Evolutionary conservation across 2,329 filamentous ascomycete species (phyloP), one percentile per base, ranked within the genome.

Genomic region (Colletotrichum euphorbiae): DNA sequence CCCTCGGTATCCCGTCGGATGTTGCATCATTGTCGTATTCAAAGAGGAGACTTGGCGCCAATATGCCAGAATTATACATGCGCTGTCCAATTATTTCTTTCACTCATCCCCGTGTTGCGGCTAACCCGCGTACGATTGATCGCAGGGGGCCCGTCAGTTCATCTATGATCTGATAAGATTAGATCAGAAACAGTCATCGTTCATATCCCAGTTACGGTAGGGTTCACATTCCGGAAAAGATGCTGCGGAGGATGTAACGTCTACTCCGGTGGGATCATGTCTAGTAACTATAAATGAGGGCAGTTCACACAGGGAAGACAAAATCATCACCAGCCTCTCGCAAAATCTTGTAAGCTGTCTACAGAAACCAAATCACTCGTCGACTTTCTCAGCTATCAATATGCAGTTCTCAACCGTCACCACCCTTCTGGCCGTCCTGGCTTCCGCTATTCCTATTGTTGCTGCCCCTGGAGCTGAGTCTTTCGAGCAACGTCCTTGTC

Each of bases 351-450:
- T 31, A 15, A 33, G 15, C 3, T 11, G 4, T 31, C n/a, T 15
- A n/a, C 13, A 21, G 19, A 19, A 1, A 51, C 15, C 9, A n/a
- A 3, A 5, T 3, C n/a, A 15, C 11, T n/a, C 31, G 6, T 38
- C 52, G 17, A 15, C 17, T 7, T 19, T 17, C 12, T 15, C 52
- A 56, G 42, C 2, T 8, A 19, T 24, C 52, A 56, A 56, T 28
- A 43, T 56, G 38, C 43, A 87, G 85, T 5, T 80, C 82, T 1
- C 85, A 85, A 24, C 86, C 85, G 3, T 89, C 5, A 56, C 52
- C 38, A 28, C 52, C 13, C 19, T 87, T 78, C 84, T 87, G 69
- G 86, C 86, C 19, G 87, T 54, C 17, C 33, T 54, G 33, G 33
- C 33, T n/a, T n/a, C 88, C 73, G 78, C 79, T 31, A 13, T n/a